Evolutionary conservation across 192 early-diverging fungal genomes (phyloP).

Genomic region (Coemansia sp.): DNA sequence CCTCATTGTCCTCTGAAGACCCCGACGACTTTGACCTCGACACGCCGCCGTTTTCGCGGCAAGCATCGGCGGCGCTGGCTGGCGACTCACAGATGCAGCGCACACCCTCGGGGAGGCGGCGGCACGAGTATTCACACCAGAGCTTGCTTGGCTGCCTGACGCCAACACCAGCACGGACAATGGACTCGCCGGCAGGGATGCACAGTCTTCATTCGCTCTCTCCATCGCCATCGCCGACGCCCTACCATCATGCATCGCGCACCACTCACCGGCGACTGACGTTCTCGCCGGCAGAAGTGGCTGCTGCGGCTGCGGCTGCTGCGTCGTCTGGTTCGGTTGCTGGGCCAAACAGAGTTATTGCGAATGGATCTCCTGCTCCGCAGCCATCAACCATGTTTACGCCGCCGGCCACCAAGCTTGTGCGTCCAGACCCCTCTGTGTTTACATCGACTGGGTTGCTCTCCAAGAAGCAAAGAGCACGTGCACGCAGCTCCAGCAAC

Average conservation of each 20-base stretch:
- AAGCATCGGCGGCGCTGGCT: background rate
- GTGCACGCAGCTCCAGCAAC: slow-evolving; percentile 20
- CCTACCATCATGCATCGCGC: slow-evolving; percentile 13
- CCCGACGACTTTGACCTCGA: slow-evolving; percentile 7
- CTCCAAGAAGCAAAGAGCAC: slow-evolving; percentile 49
- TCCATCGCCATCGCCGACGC: slow-evolving; percentile 25
- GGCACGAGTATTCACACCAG: slow-evolving; percentile 1
- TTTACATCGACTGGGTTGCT: slow-evolving; percentile 54
- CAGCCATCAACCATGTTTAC: slow-evolving; percentile 43
- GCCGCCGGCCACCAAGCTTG: slow-evolving; percentile 54
- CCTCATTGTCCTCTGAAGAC: background rate
- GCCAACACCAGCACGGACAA: slow-evolving; percentile 12
- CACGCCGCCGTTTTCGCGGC: slow-evolving; percentile 8
- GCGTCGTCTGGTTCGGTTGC: slow-evolving; percentile 31
- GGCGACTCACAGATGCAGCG: background rate
- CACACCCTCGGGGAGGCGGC: background rate
- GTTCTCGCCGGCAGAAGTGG: slow-evolving; percentile 34
- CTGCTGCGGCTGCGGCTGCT: slow-evolving; percentile 23
- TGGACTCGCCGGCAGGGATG: slow-evolving; percentile 4
- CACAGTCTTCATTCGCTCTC: slow-evolving; percentile 12
- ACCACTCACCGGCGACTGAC: slow-evolving; percentile 33
- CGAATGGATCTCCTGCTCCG: slow-evolving; percentile 1
- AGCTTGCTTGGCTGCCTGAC: slow-evolving; percentile 29
- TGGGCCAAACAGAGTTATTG: slow-evolving; percentile 12
- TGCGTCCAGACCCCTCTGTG: slow-evolving; percentile 50